Base-by-base conservation (phyloP, 1,284 basidiomycete species). In the Coniferiporia weirii region DNA sequence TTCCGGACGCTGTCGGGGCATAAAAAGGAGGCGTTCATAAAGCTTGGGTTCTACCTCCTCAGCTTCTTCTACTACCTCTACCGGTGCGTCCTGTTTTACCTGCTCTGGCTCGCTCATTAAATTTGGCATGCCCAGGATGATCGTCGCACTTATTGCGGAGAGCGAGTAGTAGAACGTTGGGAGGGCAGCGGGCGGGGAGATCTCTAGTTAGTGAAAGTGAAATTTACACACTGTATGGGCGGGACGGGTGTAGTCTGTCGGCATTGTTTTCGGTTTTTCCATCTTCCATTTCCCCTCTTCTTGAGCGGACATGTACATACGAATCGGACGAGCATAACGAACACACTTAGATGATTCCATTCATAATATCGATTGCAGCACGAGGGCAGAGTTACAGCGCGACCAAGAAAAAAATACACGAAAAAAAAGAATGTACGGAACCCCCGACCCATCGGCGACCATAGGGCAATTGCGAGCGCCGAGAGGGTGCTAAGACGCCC, bases 11-110 rank as follows among this genome's bases (percentile, higher is more conserved):
- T 99, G 50, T 85, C 89, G 15, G 85, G 82, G 45, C 97, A 98
- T 76, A 99, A 99, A 79, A 98, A 95, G 72, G 95, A 97, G 76
- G 89, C 89, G 68, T 98, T 99, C 71, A 82, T 96, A 75, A 98
- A 97, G 78, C 88, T 98, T 61, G 95, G 92, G 19, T 95, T 96
- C 75, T 97, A 95, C 74, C 83, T 96, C 59, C 78, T 96, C 63
- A 93, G 89, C 52, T 96, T 96, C 82, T 96, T 96, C 83, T 97
- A 95, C 77, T 97, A 96, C 71, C 86, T 97, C 67, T 98, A 97
- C 75, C 83, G 92, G 91, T 93, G 67, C 66, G 90, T 79, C 47
- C 32, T 34, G 22, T n/a, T 12, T 12, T n/a, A 20, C 36, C 36
- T 13, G 12, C 52, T 9, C 43, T 61, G 4, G 44, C 43, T 64